Conservation (phyloP, 1,284 basidiomycete species). For the Neolentinus lepideus region DNA sequence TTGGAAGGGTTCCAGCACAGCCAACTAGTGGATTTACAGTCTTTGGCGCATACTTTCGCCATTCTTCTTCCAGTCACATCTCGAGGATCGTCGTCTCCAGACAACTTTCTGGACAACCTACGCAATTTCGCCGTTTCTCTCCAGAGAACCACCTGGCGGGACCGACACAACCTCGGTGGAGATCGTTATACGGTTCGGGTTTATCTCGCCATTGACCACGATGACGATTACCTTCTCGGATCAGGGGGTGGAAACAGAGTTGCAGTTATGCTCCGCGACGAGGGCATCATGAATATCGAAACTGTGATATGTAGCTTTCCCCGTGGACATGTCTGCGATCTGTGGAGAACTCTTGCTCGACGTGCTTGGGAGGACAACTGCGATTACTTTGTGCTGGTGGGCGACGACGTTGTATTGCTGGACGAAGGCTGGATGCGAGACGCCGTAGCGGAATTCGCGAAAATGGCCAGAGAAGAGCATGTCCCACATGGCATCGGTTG, state of each 20-base stretch:
- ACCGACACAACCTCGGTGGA: constrained; percentile 26
- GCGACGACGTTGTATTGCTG: constrained; percentile 43
- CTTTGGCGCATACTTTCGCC: constrained; percentile 34
- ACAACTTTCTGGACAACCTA: constrained; percentile 35
- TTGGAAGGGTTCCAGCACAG: constrained; percentile 23
- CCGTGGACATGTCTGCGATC: constrained; percentile 40
- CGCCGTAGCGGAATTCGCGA: constrained; percentile 29
- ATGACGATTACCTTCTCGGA: constrained; percentile 33
- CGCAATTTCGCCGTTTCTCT: constrained; percentile 35
- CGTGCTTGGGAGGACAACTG: constrained; percentile 40
- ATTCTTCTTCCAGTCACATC: constrained; percentile 54
- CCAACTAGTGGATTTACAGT: constrained; percentile 28
- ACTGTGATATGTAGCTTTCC: constrained; percentile 31
- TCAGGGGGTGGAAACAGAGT: constrained; percentile 24
- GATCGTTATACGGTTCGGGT: constrained; percentile 30
- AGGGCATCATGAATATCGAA: constrained; percentile 28
- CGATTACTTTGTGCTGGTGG: constrained; percentile 48
- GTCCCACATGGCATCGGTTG: constrained; percentile 45
- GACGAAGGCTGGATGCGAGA: constrained; percentile 47
- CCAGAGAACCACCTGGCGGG: constrained; percentile 36
- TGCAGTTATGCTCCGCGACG: constrained; percentile 25
- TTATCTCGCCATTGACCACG: constrained; percentile 48
- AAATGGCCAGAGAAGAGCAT: constrained; percentile 21
- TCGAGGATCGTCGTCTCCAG: constrained; percentile 25
- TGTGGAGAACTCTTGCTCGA: constrained; percentile 45